Conservation (phyloP, 2,329 filamentous ascomycete genomes). For the Xylariaceae sp. region DNA sequence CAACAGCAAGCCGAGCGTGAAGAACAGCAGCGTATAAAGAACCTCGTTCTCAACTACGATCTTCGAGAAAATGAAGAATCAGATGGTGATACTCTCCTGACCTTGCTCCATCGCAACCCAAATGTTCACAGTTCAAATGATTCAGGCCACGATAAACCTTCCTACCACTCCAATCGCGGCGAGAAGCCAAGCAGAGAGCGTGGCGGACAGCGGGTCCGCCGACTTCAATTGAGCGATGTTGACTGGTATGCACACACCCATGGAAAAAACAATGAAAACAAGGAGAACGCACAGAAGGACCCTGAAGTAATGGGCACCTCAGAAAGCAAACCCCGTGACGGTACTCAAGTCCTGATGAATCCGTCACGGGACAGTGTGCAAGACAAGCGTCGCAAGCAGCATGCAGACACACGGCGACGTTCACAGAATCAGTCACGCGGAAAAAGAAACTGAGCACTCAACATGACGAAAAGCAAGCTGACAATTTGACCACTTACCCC, state of each 20-base stretch:
- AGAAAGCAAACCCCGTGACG: conserved; percentile 8
- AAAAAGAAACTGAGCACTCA: background rate
- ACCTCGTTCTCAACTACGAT: conserved; percentile 93
- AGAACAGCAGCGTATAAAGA: conserved; percentile 98
- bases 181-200: conserved; percentile 60
- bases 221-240: conserved; percentile 92
- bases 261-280: conserved; percentile 12
- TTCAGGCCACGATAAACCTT: conserved; percentile 48
- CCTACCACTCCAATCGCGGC: conserved; percentile 51
- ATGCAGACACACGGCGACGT: conserved; percentile 11
- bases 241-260: conserved; percentile 71
- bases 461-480: conserved; percentile 8
- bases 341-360: conserved; percentile 15
- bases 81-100: conserved; percentile 62
- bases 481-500: conserved; percentile 8
- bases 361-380: conserved; percentile 20
- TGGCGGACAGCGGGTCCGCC: conserved; percentile 76
- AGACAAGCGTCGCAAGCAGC: conserved; percentile 24
- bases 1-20: conserved; percentile 94
- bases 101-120: conserved; percentile 41
- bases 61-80: conserved; percentile 76
- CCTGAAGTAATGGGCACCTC: conserved; percentile 12
- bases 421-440: conserved; percentile 4
- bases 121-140: conserved; percentile 47
- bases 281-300: conserved; percentile 3